phyloP scores from a whole-genome alignment of 139 green algal species.

The Microglena sp. region DNA sequence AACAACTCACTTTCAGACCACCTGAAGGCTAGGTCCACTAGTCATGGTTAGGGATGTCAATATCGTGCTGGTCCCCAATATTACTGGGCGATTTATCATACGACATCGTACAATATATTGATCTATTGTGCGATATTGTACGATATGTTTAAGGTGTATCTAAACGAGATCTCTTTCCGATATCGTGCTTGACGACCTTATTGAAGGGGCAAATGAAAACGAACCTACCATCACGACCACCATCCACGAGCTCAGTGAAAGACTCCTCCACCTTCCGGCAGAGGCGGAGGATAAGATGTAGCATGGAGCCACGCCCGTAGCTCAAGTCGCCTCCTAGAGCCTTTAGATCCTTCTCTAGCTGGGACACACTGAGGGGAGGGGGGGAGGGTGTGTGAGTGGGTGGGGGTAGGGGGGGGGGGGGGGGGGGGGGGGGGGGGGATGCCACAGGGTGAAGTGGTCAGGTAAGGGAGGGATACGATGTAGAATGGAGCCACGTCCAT shows the following conservation, averaged over 20 bases:
- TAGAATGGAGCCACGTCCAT: conserved; percentile 74
- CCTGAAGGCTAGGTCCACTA: too few species aligned
- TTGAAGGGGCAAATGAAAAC: background rate
- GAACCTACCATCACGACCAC: conserved; percentile 61
- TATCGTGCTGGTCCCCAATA: too few species aligned
- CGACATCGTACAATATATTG: too few species aligned
- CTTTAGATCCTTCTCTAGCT: conserved; percentile 65
- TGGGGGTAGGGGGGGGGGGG: too few species aligned
- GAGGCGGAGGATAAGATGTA: conserved; percentile 80
- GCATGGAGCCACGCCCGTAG: conserved; percentile 68
- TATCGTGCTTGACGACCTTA: background rate
- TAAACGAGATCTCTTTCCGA: background rate
- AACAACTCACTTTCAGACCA: too few species aligned
- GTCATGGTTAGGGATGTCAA: too few species aligned
- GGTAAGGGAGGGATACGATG: conserved; percentile 83
- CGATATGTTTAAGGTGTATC: too few species aligned
- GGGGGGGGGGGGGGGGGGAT: too few species aligned
- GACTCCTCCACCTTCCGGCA: conserved; percentile 76
- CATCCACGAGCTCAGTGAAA: conserved; percentile 70
- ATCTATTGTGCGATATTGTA: too few species aligned
- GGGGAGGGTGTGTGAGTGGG: background rate
- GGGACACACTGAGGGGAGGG: conserved; percentile 38
- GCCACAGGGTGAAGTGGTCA: too few species aligned
- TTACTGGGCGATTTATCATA: too few species aligned
- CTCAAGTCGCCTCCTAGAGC: conserved; percentile 56